These are phyloP conservation scores for Diutina ranongensis DNA, from an alignment of 1,139 yeast genomes.

Conservation along the genomic window DNA sequence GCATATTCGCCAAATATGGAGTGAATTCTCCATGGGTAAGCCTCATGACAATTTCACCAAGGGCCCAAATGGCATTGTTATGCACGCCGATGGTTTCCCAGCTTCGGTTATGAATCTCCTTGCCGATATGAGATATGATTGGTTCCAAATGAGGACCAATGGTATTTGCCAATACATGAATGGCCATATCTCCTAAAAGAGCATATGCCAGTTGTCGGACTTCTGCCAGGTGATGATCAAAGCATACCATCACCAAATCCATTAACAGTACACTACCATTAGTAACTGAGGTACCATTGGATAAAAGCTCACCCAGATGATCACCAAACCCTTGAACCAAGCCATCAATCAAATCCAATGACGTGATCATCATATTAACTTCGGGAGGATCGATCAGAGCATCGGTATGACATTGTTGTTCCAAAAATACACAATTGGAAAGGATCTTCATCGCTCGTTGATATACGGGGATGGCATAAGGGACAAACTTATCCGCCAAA, in stretches of 20 bases:
- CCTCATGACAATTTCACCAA: conserved; percentile 75
- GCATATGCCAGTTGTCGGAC: conserved; percentile 93
- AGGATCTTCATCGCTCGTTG: conserved; percentile 65
- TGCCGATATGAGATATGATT: conserved; percentile 52
- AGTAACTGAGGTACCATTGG: conserved; percentile 17
- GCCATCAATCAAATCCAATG: conserved; percentile 85
- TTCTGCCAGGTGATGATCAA: conserved; percentile 69
- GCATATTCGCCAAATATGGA: conserved; percentile 51
- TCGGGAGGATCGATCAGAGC: conserved; percentile 73
- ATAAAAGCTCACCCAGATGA: conserved; percentile 49
- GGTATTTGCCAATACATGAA: conserved; percentile 41
- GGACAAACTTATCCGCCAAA: conserved; percentile 73
- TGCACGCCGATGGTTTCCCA: conserved; percentile 49
- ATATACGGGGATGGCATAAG: conserved; percentile 85
- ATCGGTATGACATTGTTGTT: conserved; percentile 52
- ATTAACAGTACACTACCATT: conserved; percentile 30
- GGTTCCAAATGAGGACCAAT: conserved; percentile 46
- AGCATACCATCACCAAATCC: conserved; percentile 55
- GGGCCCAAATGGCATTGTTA: conserved; percentile 89
- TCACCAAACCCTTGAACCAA: conserved; percentile 76
- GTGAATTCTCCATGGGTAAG: conserved; percentile 36
- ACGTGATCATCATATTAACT: conserved; percentile 80
- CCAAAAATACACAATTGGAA: conserved; percentile 54
- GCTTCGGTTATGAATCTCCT: conserved; percentile 48
- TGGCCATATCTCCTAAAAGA: conserved; percentile 76